A percentile compares a stretch with the other conserved stretches of the same genome.
Conservation (phyloP, 306 rosid genomes). For the Neltuma alba region DNA sequence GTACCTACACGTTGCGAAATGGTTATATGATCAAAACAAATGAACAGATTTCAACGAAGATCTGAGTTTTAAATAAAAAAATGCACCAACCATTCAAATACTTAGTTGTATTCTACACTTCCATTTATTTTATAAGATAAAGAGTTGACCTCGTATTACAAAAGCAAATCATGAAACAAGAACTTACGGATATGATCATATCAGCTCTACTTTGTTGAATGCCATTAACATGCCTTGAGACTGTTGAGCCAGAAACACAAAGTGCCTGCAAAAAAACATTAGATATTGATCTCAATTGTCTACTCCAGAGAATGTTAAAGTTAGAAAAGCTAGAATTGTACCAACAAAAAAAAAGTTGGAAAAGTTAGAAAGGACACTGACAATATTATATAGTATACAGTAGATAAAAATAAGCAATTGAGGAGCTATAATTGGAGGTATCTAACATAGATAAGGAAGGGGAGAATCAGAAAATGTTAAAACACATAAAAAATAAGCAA, state of each 20-base stretch:
- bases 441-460: slow-evolving; percentile 19
- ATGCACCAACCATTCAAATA: slow-evolving; percentile 19
- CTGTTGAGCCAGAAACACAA: slow-evolving; percentile 51
- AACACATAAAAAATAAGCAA: slow-evolving; percentile 1
- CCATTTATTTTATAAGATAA: slow-evolving; percentile 18
- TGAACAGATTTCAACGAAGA: slow-evolving; percentile 24
- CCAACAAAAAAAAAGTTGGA: not conserved
- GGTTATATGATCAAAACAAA: slow-evolving; percentile 31
- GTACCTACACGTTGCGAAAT: slow-evolving; percentile 64
- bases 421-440: slow-evolving; percentile 21
- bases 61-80: slow-evolving; percentile 13
- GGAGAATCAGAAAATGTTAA: slow-evolving; percentile 24
- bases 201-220: slow-evolving; percentile 63
- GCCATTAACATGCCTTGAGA: slow-evolving; percentile 63
- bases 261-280: slow-evolving; percentile 63
- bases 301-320: slow-evolving; percentile 18
- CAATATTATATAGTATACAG: not conserved
- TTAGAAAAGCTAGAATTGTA: not conserved
- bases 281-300: slow-evolving; percentile 12
- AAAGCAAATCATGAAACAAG: slow-evolving; percentile 17
- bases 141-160: slow-evolving; percentile 9
- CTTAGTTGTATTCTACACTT: not conserved
- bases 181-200: slow-evolving; percentile 83
- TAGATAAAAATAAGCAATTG: slow-evolving; percentile 22
- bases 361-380: not conserved